A percentile compares a stretch with the other conserved stretches of the same genome.
phyloP scores from a whole-genome alignment of 2,329 filamentous ascomycete genomes.

The Fusarium haematococcum region DNA sequence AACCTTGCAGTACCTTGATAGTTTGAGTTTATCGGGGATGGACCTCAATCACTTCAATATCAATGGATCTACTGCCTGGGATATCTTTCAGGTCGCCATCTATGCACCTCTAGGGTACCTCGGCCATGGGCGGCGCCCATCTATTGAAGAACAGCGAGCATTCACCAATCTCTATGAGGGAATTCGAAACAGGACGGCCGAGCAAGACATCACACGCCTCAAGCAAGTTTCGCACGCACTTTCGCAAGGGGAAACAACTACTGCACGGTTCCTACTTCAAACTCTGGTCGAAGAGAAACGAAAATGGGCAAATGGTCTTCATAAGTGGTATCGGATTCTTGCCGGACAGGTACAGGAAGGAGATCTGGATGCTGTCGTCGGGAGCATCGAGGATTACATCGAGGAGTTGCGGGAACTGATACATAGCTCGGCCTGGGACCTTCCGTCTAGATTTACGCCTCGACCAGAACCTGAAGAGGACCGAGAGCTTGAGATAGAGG shows the following conservation, averaged over 20 bases:
- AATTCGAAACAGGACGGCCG: background rate
- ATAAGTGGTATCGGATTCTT: background rate
- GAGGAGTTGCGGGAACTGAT: background rate
- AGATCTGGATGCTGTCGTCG: background rate
- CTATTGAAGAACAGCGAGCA: background rate
- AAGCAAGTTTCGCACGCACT: background rate
- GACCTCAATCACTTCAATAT: background rate
- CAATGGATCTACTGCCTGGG: background rate
- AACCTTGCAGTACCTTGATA: background rate
- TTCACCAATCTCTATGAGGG: background rate
- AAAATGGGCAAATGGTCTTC: background rate
- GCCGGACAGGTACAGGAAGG: background rate
- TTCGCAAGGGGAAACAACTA: background rate
- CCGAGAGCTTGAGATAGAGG: background rate
- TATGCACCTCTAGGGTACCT: background rate
- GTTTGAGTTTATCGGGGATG: background rate
- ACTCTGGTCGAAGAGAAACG: background rate
- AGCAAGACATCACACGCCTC: background rate
- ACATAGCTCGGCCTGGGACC: background rate
- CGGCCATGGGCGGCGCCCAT: background rate
- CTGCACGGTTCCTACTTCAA: background rate
- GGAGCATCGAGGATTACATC: background rate
- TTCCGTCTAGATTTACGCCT: background rate
- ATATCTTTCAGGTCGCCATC: background rate
- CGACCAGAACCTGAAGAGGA: accelerated